Base-by-base conservation (phyloP, 495 filamentous ascomycete species). In the Neurospora terricola region DNA sequence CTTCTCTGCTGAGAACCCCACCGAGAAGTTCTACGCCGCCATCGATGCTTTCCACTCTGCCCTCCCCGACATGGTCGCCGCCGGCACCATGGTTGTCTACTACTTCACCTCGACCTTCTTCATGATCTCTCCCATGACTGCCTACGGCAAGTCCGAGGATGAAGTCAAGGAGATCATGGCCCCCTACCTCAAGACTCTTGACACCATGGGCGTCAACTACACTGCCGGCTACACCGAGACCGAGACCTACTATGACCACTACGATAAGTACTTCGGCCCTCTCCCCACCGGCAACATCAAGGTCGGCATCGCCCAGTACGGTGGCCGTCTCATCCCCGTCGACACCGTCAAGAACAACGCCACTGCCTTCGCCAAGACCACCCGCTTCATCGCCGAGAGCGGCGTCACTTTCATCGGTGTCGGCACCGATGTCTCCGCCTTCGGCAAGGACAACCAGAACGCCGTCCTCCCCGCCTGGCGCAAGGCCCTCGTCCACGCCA, bases 321-420 rank as follows among this genome's bases (percentile, higher is more conserved):
- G 88, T 27, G 88, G 89, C 39, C 86, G 90, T 38, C 83, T 91
- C 12, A 85, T 91, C 69, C 88, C 89, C 6, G 83, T 85, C 45
- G 76, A 78, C n/a, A 80, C 87, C 11, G 80, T 90, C 37, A 36
- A 80, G 40, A 78, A 83, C 48, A n/a, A 40, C 45, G 62, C 73
- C n/a, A 66, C 72, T 21, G 75, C 69, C 16, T 81, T 85, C 70
- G 83, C 84, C n/a, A 77, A 83, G 40, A 76, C 80, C 11, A 78
- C 81, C 0, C 80, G 80, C 43, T 77, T 77, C 40, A 82, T 87
- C 62, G 74, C 85, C 62, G 78, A 80, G 70, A 78, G 80, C 12
- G 84, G 83, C 38, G 78, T 81, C 66, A 78, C 81, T 43, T 76
- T 86, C 48, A 80, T 83, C 54, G 82, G 77, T 21, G 54, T 80